Evolutionary conservation across 306 rosid genomes (phyloP), one percentile per base, ranked within the genome.

Genomic region (Ziziphus jujuba): DNA sequence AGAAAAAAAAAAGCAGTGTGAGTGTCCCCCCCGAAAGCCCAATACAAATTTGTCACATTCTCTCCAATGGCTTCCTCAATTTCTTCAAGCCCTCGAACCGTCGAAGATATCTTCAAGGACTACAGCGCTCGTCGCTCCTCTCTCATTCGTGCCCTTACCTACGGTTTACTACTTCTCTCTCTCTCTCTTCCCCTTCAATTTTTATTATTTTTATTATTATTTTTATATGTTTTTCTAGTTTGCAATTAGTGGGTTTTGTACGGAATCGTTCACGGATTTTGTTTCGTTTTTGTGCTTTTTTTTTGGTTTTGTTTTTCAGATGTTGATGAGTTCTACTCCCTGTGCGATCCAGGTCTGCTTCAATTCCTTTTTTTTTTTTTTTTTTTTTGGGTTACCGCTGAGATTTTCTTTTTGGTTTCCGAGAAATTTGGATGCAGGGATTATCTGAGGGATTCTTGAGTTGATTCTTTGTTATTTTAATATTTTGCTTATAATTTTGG

Each of bases 41-140:
- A 36, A 7, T 11, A 36, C 43, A 7, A 6, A 36, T 11, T 36
- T 0, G 11, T 12, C 45, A 40, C 10, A 8, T 40, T 12, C 12
- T 11, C 59, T 4, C 7, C 0, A 65, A 68, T 68, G 73, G 73
- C 73, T 49, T 43, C 73, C 22, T 56, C 72, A 25, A 79, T 64
- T 49, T 43, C 73, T 14, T 56, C 72, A 23, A 79, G 79, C 66
- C 84, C 85, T 72, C 80, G 82, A 61, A 21, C 84, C 57, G 87
- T 84, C 16, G 89, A 87, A 66, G 89, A 79, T 33, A 87, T 84
- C 82, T 87, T 81, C 82, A 84, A 79, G 77, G 92, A 84, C 78
- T 87, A 67, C 78, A 66, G 67, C 57, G 87, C 87, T 60, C 84
- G 92, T 33, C 80, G 83, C 57, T 31, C 72, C 1, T 87, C 79